phyloP scores from a whole-genome alignment of 192 early-diverging fungal species.

The Mortierella antarctica region DNA sequence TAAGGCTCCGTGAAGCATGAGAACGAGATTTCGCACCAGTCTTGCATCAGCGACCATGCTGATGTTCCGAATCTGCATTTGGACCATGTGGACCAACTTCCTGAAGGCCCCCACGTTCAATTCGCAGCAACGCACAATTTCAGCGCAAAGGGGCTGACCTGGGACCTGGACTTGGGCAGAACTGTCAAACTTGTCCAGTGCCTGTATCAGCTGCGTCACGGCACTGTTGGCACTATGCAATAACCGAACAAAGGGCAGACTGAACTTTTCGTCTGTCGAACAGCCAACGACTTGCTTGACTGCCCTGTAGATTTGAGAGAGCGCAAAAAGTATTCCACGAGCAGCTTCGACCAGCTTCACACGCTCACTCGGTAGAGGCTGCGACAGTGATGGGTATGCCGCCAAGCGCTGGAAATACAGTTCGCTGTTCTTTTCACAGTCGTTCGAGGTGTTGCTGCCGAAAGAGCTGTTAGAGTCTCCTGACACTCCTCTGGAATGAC shows the following conservation, averaged over 20 bases:
- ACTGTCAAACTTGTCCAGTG: conserved; percentile 53
- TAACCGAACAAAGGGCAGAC: conserved; percentile 32
- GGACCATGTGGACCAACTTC: conserved; percentile 46
- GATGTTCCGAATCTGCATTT: conserved; percentile 45
- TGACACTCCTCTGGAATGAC: conserved; percentile 55
- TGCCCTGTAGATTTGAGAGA: conserved; percentile 57
- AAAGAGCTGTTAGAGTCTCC: conserved; percentile 53
- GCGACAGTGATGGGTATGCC: conserved; percentile 16
- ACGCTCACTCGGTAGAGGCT: conserved; percentile 40
- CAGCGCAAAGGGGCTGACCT: conserved; percentile 32
- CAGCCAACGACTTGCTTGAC: conserved; percentile 53
- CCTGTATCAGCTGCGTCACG: conserved; percentile 49
- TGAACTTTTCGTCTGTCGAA: conserved; percentile 52
- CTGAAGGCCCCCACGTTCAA: conserved; percentile 47
- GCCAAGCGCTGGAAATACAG: conserved; percentile 55
- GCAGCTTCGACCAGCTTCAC: conserved; percentile 53
- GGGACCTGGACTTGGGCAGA: conserved; percentile 34
- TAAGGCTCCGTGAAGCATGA: conserved; percentile 57
- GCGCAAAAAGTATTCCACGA: conserved; percentile 56
- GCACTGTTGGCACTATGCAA: conserved; percentile 45
- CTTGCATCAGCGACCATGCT: conserved; percentile 51
- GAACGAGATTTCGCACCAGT: conserved; percentile 51
- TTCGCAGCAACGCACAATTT: conserved; percentile 47
- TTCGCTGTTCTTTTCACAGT: conserved; percentile 48
- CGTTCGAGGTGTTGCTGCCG: conserved; percentile 34